Conservation (phyloP, 1,139 yeast genomes). For the Yamadazyma siamensis region DNA sequence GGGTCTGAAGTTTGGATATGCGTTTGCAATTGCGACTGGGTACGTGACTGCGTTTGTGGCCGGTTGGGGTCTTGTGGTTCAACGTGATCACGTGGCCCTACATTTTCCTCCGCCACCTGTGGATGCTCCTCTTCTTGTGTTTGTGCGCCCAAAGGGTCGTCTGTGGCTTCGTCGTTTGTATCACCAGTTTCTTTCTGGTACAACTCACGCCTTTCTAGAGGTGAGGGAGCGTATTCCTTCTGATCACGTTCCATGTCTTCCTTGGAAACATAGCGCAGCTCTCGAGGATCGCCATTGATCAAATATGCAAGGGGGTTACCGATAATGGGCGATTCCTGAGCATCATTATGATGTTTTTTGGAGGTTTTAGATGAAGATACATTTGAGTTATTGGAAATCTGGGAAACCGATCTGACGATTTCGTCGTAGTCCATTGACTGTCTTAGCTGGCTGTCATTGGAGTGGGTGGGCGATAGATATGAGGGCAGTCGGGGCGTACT, state of each 20-base stretch:
- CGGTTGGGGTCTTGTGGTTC: no score
- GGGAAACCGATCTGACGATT: conserved; percentile 14
- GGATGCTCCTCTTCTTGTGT: neutral
- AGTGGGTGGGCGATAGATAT: neutral
- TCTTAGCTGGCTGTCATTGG: conserved; percentile 4
- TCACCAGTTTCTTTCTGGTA: conserved; percentile 4
- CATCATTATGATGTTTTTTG: neutral
- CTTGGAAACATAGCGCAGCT: conserved; percentile 23
- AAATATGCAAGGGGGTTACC: conserved; percentile 29
- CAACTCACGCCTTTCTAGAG: conserved; percentile 5
- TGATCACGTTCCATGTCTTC: conserved; percentile 20
- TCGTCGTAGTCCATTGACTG: conserved; percentile 14
- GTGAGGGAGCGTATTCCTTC: conserved; percentile 5
- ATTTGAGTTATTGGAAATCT: conserved; percentile 5
- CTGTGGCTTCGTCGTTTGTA: neutral
- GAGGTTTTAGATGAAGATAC: conserved; percentile 1
- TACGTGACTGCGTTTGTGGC: no score
- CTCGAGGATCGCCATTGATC: conserved; percentile 22
- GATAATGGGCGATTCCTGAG: conserved; percentile 20
- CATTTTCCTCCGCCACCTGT: no score
- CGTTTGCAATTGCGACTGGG: no score
- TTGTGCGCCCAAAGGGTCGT: no score
- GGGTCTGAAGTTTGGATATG: no score
- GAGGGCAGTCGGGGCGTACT: no score
- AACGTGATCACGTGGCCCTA: no score